Conservation (phyloP, 2,329 filamentous ascomycete species). For the Fusarium mangiferae region DNA sequence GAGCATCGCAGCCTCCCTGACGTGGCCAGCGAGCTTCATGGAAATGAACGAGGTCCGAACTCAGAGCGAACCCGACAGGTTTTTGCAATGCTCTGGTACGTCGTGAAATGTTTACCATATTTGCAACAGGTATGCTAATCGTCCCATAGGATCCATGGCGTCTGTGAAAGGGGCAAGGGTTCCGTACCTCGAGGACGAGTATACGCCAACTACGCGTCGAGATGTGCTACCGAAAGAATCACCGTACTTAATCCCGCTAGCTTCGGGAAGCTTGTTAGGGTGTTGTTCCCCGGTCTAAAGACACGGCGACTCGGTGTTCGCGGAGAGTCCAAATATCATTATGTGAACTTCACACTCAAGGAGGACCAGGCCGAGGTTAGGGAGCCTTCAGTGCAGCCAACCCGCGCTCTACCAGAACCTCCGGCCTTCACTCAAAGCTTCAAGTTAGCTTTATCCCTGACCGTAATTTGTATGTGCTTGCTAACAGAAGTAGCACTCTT, state of each 20-base stretch:
- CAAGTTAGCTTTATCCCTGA: constrained; percentile 54
- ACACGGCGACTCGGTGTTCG: constrained; percentile 91
- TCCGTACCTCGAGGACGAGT: constrained; percentile 94
- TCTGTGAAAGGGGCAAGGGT: constrained; percentile 78
- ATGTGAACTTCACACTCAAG: constrained; percentile 73
- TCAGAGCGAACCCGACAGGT: constrained; percentile 86
- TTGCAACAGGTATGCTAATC: constrained; percentile 19
- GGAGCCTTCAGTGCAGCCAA: constrained; percentile 58
- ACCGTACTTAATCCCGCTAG: constrained; percentile 96
- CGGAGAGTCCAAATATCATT: constrained; percentile 98
- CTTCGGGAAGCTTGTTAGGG: constrained; percentile 95
- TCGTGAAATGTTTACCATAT: constrained; percentile 10
- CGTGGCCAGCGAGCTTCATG: constrained; percentile 79
- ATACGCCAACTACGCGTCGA: constrained; percentile 93
- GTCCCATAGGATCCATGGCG: constrained; percentile 72
- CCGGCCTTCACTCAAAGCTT: constrained; percentile 60
- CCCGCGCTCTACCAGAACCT: constrained; percentile 61
- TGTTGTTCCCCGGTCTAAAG: constrained; percentile 94
- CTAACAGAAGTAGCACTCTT: constrained; percentile 48
- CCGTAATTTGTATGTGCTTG: not conserved
- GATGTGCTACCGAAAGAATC: constrained; percentile 92
- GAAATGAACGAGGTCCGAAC: constrained; percentile 82
- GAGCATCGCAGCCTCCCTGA: constrained; percentile 74
- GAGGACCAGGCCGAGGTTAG: constrained; percentile 65
- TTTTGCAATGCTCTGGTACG: constrained; percentile 89